phyloP scores from a whole-genome alignment of 176 grass and related monocot species.

The Oropetium thomaeum region DNA sequence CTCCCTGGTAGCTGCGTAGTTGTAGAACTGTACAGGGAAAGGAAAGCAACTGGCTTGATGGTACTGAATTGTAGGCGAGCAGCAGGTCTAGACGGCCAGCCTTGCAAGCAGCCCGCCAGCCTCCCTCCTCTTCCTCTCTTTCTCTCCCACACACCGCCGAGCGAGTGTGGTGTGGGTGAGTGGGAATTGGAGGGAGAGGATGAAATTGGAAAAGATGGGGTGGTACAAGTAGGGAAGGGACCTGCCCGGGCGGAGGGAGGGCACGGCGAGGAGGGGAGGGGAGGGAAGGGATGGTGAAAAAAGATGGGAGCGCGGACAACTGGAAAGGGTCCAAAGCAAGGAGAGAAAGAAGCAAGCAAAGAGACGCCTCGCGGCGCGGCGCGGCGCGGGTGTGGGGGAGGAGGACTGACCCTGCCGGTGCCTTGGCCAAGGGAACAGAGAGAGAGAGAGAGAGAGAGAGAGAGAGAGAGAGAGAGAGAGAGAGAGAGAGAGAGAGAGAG shows the following conservation, averaged over 20 bases:
- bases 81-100: constrained; percentile 6
- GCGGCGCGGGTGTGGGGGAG: neutral
- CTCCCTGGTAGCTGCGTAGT: constrained; percentile 17
- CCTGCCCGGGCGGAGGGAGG: constrained; percentile 7
- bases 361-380: neutral
- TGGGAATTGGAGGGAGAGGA: constrained; percentile 50
- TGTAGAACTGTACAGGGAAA: constrained; percentile 13
- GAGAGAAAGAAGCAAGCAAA: constrained; percentile 23
- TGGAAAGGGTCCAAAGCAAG: constrained; percentile 48
- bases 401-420: too few relatives aligned
- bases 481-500: too few relatives aligned
- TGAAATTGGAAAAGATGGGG: constrained; percentile 50
- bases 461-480: too few relatives aligned
- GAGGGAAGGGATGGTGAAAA: constrained; percentile 30
- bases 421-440: too few relatives aligned
- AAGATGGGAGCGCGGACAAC: constrained; percentile 56
- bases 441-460: too few relatives aligned
- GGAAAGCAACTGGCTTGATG: neutral
- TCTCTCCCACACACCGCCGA: constrained; percentile 40
- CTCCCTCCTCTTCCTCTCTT: neutral
- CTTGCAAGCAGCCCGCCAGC: neutral
- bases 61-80: constrained; percentile 33
- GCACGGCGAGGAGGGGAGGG: neutral
- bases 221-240: constrained; percentile 45
- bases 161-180: constrained; percentile 31